Base-by-base conservation (phyloP, 371 early-diverging fungal genomes). In the Haplosporangium sp. region DNA sequence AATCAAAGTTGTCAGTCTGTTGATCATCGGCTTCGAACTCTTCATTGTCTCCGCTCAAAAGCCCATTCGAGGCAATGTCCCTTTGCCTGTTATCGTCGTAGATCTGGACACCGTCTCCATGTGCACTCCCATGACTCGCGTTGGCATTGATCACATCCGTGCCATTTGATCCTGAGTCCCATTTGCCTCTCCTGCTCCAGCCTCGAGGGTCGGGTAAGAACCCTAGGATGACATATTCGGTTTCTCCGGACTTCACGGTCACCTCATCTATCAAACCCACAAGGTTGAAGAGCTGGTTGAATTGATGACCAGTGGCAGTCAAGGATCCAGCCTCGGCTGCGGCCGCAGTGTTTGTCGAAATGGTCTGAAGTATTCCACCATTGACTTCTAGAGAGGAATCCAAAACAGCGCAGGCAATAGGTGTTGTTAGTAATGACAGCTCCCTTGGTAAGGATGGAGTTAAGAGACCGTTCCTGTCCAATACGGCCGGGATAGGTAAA, bases 211-310 rank as follows among this genome's bases (percentile, higher is more conserved):
- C 86, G 0, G 96, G 95, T 40, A 96, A 70, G 74, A 95, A 94
- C 0, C 90, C 91, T 11, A 95, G 77, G 48, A 96, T 91, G 46
- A 96, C 75, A 13, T 87, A 79, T 47, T 86, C 85, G 0, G 87
- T 83, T 65, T 92, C 80, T 9, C 85, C 83, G 5, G 95, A 90
- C 6, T 83, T 80, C 12, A 96, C 80, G n/a, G 81, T 79, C 10
- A 95, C 74, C 66, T 94, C 87, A 62, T 94, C 92, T 52, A 95
- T 89, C 67, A 93, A 90, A 60, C 94, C 92, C 71, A 96, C 95
- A 67, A 89, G 91, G 66, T 96, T 96, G 80, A 95, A 96, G 1
- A 96, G 85, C 67, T 95, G 93, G 69, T 95, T 96, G 73, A 93
- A 94, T 57, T 94, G 92, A 62, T 88, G 86, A 16, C 86, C 85